A percentile compares a stretch with the other conserved stretches of the same genome.
phyloP scores from a whole-genome alignment of 108 stramenopile species.

The Aureococcus anophagefferens region DNA sequence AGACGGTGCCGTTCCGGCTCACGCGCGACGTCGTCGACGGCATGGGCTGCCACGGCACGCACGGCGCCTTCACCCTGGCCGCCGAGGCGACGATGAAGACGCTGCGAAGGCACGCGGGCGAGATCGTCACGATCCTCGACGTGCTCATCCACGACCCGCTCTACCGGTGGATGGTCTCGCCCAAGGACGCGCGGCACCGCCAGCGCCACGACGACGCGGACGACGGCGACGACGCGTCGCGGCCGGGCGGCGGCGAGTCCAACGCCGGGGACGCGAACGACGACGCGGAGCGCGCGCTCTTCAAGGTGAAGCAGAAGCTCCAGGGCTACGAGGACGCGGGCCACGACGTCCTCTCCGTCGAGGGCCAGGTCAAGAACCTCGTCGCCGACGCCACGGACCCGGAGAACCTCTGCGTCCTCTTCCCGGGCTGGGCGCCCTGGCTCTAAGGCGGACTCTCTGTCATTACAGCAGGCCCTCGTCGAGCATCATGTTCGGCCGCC shows the following conservation, averaged over 20 bases:
- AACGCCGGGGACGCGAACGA: constrained; percentile 6
- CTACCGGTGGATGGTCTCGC: constrained; percentile 80
- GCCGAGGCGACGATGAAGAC: constrained; percentile 69
- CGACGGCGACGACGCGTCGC: constrained; percentile 9
- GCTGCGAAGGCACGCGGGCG: constrained; percentile 60
- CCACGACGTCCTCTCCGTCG: constrained; percentile 78
- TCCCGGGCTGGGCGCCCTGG: constrained; percentile 89
- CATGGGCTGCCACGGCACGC: constrained; percentile 68
- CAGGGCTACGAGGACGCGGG: constrained; percentile 92
- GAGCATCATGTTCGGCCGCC: constrained; percentile 29
- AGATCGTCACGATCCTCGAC: constrained; percentile 80
- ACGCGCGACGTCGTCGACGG: constrained; percentile 95
- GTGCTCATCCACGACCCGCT: constrained; percentile 88
- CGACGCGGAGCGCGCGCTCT: constrained; percentile 32
- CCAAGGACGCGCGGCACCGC: constrained; percentile 44
- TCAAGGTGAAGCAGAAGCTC: constrained; percentile 74
- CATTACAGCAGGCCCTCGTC: no score
- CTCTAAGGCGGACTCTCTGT: constrained; percentile 13
- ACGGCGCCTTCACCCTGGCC: constrained; percentile 68
- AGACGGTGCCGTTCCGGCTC: constrained; percentile 92
- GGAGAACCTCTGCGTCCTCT: constrained; percentile 73
- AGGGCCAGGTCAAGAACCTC: constrained; percentile 84
- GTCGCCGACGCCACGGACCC: constrained; percentile 85
- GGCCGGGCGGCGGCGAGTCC: no score
- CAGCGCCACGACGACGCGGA: constrained; percentile 25